phyloP scores from a whole-genome alignment of 2,329 filamentous ascomycete species.

The Pseudogymnoascus destructans region DNA sequence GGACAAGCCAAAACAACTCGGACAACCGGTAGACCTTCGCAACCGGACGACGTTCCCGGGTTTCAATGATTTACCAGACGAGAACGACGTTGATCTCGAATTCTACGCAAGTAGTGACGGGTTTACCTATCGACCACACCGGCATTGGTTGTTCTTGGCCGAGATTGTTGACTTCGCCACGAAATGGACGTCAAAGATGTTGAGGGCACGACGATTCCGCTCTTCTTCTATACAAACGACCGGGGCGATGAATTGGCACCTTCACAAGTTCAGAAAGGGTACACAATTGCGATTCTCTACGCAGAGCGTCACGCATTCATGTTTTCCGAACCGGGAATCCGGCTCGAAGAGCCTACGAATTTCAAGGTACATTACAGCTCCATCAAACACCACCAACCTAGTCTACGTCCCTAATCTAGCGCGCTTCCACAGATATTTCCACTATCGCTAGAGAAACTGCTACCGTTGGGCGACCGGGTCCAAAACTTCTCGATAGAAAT shows the following conservation, averaged over 20 bases:
- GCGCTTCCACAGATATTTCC: constrained; percentile 15
- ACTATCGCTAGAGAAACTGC: constrained; percentile 14
- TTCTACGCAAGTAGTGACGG: constrained; percentile 15
- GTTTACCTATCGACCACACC: constrained; percentile 9
- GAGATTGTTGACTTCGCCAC: constrained; percentile 15
- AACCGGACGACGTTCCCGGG: constrained; percentile 19
- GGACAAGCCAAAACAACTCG: constrained; percentile 10
- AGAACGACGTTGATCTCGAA: constrained; percentile 12
- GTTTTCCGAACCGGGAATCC: constrained; percentile 12
- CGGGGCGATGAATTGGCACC: constrained; percentile 21
- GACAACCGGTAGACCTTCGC: constrained; percentile 13
- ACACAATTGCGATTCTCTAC: constrained; percentile 19
- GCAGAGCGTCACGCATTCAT: constrained; percentile 13
- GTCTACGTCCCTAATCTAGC: constrained; percentile 10
- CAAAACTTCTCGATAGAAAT: constrained; percentile 18
- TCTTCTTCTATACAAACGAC: constrained; percentile 23
- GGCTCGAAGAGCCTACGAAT: constrained; percentile 14
- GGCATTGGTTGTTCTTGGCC: constrained; percentile 18
- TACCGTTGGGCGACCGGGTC: constrained; percentile 16
- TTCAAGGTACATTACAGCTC: constrained; percentile 19
- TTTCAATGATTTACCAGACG: constrained; percentile 14
- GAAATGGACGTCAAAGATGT: constrained; percentile 22
- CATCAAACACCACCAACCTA: not conserved
- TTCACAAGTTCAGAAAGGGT: constrained; percentile 13
- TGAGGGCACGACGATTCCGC: constrained; percentile 18